Evolutionary conservation across 2,329 filamentous ascomycete genomes (phyloP).

Genomic region (Colletotrichum siamense): DNA sequence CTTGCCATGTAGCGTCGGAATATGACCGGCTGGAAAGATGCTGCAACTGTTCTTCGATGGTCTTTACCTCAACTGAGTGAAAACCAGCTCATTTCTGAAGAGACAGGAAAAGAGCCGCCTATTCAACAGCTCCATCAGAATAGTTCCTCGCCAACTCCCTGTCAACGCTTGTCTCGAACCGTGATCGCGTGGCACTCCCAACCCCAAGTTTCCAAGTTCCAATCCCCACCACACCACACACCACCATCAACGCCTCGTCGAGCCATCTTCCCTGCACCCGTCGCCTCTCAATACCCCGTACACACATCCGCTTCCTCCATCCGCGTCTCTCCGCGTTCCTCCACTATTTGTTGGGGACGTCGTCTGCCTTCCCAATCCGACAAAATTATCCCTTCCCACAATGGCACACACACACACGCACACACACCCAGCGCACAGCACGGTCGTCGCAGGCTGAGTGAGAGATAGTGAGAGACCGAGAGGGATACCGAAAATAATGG

Average conservation of each 20-base stretch:
- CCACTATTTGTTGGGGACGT: constrained; percentile 6
- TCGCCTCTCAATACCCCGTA: not conserved
- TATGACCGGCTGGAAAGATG: not conserved
- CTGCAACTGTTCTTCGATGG: not conserved
- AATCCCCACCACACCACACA: not conserved
- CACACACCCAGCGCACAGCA: not conserved
- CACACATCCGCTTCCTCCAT: not conserved
- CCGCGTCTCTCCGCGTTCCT: constrained; percentile 4
- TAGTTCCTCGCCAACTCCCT: not conserved
- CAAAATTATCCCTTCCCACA: constrained; percentile 12
- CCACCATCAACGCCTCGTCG: not conserved
- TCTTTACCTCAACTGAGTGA: not conserved
- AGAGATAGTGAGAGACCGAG: not conserved
- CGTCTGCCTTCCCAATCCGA: constrained; percentile 21
- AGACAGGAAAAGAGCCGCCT: not conserved
- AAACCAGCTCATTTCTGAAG: not conserved
- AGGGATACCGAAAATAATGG: not conserved
- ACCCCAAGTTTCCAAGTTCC: not conserved
- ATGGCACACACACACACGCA: not conserved
- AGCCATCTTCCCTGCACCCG: not conserved
- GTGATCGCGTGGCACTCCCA: not conserved
- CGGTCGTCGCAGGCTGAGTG: not conserved
- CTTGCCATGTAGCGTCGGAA: not conserved
- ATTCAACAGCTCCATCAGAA: not conserved
- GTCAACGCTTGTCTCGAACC: not conserved